Conservation (phyloP, 1,284 basidiomycete species). For the Naganishia cerealis region DNA sequence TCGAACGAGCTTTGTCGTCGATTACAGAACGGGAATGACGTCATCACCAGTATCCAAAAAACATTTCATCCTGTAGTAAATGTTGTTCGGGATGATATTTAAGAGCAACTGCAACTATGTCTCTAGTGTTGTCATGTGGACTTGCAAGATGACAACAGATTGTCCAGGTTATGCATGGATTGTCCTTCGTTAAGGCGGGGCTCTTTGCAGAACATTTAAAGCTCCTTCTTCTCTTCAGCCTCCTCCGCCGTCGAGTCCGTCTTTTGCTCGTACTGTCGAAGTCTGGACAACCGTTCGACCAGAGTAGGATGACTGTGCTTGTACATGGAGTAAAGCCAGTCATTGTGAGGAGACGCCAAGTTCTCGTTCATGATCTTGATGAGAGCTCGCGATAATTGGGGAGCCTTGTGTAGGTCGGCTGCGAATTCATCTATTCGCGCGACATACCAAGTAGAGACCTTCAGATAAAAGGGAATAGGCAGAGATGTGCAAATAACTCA, state of each 20-base stretch:
- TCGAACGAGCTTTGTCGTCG: background rate
- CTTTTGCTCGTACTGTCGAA: slow-evolving; percentile 35
- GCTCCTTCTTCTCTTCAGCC: slow-evolving; percentile 36
- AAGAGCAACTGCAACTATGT: background rate
- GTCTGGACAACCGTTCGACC: slow-evolving; percentile 67
- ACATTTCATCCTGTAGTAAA: background rate
- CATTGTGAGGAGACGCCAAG: slow-evolving; percentile 83
- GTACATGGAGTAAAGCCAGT: slow-evolving; percentile 88
- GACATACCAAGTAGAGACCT: background rate
- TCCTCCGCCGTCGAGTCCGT: background rate
- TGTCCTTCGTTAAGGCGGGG: background rate
- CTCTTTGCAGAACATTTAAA: slow-evolving; percentile 20
- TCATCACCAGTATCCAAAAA: background rate
- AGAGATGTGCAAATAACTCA: slow-evolving; percentile 67
- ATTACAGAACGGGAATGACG: background rate
- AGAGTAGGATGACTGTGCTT: slow-evolving; percentile 90
- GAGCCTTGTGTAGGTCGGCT: slow-evolving; percentile 52
- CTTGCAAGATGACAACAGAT: no score
- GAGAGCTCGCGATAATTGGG: slow-evolving; percentile 73
- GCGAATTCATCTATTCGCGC: slow-evolving; percentile 49
- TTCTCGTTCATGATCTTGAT: slow-evolving; percentile 85
- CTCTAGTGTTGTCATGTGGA: no score
- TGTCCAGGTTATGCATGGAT: no score
- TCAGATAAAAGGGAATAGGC: background rate
- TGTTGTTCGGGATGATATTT: background rate